Evolutionary conservation across 2,329 filamentous ascomycete genomes (phyloP), one percentile per base, ranked within the genome.

Genomic region (Calonectria fujianensis): DNA sequence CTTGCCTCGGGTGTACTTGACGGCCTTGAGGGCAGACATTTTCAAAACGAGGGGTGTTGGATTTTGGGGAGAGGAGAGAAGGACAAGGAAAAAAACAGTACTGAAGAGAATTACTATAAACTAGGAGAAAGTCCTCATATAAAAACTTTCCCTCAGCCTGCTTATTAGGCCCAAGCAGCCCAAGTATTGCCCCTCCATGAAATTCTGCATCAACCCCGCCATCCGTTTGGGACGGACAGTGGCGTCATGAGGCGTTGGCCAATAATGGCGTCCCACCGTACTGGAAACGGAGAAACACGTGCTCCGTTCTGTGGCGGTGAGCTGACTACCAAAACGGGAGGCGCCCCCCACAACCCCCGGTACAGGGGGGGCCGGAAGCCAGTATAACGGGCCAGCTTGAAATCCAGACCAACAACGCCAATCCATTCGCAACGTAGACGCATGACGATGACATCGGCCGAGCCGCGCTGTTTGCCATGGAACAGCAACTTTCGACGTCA

Each of bases 1-100:
- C 83, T 90, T 90, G 78, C 94, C 94, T 67, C 92, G 90, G 70
- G 89, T 87, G 85, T 96, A 97, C 79, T 93, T 93, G 85, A 97
- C 95, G 14, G 95, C 94, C 86, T 96, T 90, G 61, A 97, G 91
- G 31, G 86, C 86, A n/a, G 89, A 88, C 90, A 91, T 91, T 24
- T 77, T 35, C 24, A 10, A 32, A 50, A n/a, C 16, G 18, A 29
- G 20, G 20, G n/a, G 13, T 9, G 41, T 18, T 24, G 7, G 32
- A 45, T 1, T 32, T 32, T 8, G 8, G 9, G 61, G 18, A 50
- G 5, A n/a, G 10, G 32, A 32, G 10, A n/a, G 69, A 32, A n/a
- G 69, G 39, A 59, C 18, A 57, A 18, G 14, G 45, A 32, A 63
- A 31, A 50, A 18, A 64, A 48, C 48, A 73, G 65, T 64, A 61